Evolutionary conservation across 2,329 filamentous ascomycete genomes (phyloP), one percentile per base, ranked within the genome.

Genomic region (Xylaria sp.): DNA sequence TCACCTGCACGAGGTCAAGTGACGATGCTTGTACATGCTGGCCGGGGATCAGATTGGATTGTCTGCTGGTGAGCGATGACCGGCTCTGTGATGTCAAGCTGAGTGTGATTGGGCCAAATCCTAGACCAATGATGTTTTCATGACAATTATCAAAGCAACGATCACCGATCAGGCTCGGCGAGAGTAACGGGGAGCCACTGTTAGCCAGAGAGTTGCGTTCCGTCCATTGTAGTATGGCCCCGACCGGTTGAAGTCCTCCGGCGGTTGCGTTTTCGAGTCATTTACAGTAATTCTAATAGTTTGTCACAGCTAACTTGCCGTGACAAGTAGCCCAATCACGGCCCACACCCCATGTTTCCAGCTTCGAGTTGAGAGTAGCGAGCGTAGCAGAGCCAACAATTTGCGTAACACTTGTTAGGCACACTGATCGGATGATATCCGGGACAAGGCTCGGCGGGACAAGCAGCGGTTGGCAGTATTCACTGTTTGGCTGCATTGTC

Each of bases 31-130:
- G 65, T 62, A 62, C 66, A 69, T 62, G 60, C 57, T 64, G 60
- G 56, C 39, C 51, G 58, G 58, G 46, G 28, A 28, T 39, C 58
- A 56, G 51, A 15, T 64, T 43, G 55, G 43, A 59, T 57, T 64
- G 48, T 41, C 57, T 49, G 46, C 31, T 46, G 36, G 61, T 57
- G 66, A 71, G 62, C 62, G 69, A 66, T 55, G 55, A 71, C 70
- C 67, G 67, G 70, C 62, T 71, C 61, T 54, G 63, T 63, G 66
- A 71, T 72, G 70, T 66, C 63, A 71, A 67, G 63, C 49, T 52
- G 49, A 64, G 62, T 33, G 57, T 72, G 65, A 68, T 70, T 68
- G 70, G 68, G 61, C 68, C 59, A 56, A 43, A 10, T 41, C 36
- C 28, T 41, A 59, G 23, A 41, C 63, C 62, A 55, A 66, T 71